phyloP scores from a whole-genome alignment of 2,329 filamentous ascomycete species.

The Nannizziopsis arthrosporioides region DNA sequence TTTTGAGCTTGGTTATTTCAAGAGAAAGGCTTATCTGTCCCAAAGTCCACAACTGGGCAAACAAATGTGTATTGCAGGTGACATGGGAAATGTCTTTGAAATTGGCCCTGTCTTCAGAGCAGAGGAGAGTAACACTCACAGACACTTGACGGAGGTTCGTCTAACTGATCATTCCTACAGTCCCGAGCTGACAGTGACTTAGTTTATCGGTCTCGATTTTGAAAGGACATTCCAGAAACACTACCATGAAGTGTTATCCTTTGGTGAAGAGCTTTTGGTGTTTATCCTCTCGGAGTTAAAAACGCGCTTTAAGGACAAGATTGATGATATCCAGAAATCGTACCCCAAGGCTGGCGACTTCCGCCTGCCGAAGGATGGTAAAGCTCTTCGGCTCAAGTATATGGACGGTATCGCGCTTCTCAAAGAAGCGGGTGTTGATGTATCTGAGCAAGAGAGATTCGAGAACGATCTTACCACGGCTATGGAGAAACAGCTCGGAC shows the following conservation, averaged over 20 bases:
- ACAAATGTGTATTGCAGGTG: slow-evolving; percentile 55
- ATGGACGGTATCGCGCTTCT: slow-evolving; percentile 39
- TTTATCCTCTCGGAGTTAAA: slow-evolving; percentile 39
- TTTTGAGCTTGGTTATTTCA: slow-evolving; percentile 83
- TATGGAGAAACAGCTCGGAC: slow-evolving; percentile 60
- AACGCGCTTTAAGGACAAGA: slow-evolving; percentile 35
- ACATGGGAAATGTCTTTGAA: slow-evolving; percentile 53
- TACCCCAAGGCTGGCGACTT: slow-evolving; percentile 42
- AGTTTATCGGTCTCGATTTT: slow-evolving; percentile 44
- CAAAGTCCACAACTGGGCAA: slow-evolving; percentile 57
- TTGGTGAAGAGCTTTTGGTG: slow-evolving; percentile 40
- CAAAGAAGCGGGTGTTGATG: slow-evolving; percentile 41
- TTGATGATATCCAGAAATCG: slow-evolving; percentile 37
- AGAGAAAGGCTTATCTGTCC: slow-evolving; percentile 59
- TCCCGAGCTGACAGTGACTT: slow-evolving; percentile 16
- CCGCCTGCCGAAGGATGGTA: slow-evolving; percentile 39
- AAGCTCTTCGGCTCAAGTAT: slow-evolving; percentile 40
- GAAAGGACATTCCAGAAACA: slow-evolving; percentile 40
- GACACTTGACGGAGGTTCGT: slow-evolving; percentile 51
- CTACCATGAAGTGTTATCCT: slow-evolving; percentile 42
- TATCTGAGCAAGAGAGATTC: slow-evolving; percentile 38
- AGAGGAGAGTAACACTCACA: slow-evolving; percentile 56
- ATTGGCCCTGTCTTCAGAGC: slow-evolving; percentile 56
- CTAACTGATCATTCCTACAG: background rate
- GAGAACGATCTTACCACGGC: slow-evolving; percentile 39